Percentiles rank a stretch among this genome's conserved stretches.
phyloP scores from a whole-genome alignment of 345 rosid genomes.

The Geranium brycei region DNA sequence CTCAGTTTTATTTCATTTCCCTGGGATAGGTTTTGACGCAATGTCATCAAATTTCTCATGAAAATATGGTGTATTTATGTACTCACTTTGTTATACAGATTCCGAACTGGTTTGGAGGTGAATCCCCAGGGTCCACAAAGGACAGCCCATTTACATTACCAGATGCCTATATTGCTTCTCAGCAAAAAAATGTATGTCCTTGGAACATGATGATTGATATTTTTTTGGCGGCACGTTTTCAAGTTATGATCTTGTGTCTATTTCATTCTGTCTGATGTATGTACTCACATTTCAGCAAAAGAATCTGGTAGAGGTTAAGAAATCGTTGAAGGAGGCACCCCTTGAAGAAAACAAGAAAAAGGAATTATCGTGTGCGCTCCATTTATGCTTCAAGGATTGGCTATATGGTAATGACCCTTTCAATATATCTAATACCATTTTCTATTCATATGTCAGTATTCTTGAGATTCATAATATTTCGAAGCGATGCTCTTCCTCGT shows the following conservation, averaged over 20 bases:
- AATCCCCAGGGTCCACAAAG: slow-evolving; percentile 54
- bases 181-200: slow-evolving; percentile 65
- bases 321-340: slow-evolving; percentile 54
- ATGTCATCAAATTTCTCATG: not conserved
- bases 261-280: slow-evolving; percentile 2
- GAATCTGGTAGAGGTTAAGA: slow-evolving; percentile 66
- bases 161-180: slow-evolving; percentile 52
- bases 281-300: slow-evolving; percentile 35
- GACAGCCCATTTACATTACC: slow-evolving; percentile 83
- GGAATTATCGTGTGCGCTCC: slow-evolving; percentile 79
- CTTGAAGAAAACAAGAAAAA: slow-evolving; percentile 80
- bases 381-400: slow-evolving; percentile 93
- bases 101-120: slow-evolving; percentile 83
- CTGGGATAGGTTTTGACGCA: not conserved
- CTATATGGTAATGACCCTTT: slow-evolving; percentile 51
- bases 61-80: slow-evolving; percentile 5
- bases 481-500: not conserved
- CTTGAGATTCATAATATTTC: not conserved
- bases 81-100: slow-evolving; percentile 38
- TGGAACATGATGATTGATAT: slow-evolving; percentile 8
- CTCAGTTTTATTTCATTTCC: not conserved
- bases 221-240: slow-evolving; percentile 7
- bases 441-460: not conserved
- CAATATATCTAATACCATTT: not conserved
- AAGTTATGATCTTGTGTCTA: slow-evolving; percentile 5